phyloP scores from a whole-genome alignment of 164 flowering plant species.

The Annona squamosa region DNA sequence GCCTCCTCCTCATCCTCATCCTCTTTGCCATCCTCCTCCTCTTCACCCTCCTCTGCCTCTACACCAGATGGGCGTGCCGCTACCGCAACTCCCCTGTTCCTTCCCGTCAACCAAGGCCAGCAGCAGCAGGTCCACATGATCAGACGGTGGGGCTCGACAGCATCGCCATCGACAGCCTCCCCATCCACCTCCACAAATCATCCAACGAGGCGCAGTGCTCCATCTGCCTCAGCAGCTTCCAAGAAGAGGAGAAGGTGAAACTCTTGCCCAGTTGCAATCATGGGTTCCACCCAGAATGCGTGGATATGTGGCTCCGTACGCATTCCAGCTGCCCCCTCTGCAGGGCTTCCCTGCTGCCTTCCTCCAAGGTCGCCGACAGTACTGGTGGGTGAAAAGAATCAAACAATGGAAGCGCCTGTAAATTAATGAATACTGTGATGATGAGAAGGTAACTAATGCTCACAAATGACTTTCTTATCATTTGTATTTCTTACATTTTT shows the following conservation, averaged over 20 bases:
- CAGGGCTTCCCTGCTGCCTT: slow-evolving; percentile 33
- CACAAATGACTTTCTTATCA: too few species aligned
- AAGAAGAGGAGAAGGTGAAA: slow-evolving; percentile 59
- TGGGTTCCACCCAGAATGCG: slow-evolving; percentile 57
- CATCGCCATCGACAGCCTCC: slow-evolving; percentile 29
- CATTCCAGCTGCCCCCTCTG: slow-evolving; percentile 82
- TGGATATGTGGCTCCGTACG: slow-evolving; percentile 60
- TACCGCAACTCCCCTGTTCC: slow-evolving; percentile 5
- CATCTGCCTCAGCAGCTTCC: slow-evolving; percentile 54
- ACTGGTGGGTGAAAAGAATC: too few species aligned
- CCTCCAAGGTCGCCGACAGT: neutral
- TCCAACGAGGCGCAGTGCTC: slow-evolving; percentile 29
- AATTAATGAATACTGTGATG: too few species aligned
- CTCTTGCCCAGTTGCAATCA: slow-evolving; percentile 64
- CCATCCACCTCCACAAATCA: slow-evolving; percentile 30
- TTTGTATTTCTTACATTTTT: too few species aligned
- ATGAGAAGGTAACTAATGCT: too few species aligned
- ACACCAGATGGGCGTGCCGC: slow-evolving; percentile 48
- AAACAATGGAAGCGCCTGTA: too few species aligned
- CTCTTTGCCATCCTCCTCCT: slow-evolving; percentile 40
- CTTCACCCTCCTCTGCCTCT: slow-evolving; percentile 45
- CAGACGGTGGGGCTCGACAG: slow-evolving; percentile 14
- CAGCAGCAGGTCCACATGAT: neutral
- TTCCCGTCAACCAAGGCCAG: slow-evolving; percentile 5
- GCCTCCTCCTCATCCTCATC: slow-evolving; percentile 35